Percentiles rank a stretch among this genome's conserved stretches.
phyloP scores from a whole-genome alignment of 306 rosid genomes.

The Corylus avellana region DNA sequence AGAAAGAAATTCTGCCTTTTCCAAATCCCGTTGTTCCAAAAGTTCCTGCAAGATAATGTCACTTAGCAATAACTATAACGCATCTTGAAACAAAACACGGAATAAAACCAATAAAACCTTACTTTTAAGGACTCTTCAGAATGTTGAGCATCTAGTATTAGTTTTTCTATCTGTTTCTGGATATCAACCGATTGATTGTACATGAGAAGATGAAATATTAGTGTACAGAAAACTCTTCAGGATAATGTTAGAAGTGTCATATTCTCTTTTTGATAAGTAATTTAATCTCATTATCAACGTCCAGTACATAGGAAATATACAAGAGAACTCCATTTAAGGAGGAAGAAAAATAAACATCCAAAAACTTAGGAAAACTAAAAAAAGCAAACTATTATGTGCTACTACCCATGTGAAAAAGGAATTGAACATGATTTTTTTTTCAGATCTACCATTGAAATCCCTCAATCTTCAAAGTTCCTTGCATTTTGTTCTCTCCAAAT shows the following conservation, averaged over 20 bases:
- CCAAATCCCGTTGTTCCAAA: conserved; percentile 52
- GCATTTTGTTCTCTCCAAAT: too few species aligned
- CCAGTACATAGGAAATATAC: too few species aligned
- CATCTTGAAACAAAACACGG: conserved; percentile 16
- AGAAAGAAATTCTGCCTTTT: conserved; percentile 60
- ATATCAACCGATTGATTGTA: conserved; percentile 57
- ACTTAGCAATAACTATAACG: conserved; percentile 10
- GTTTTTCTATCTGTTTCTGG: conserved; percentile 60
- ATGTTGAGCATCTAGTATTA: conserved; percentile 50
- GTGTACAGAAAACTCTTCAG: conserved; percentile 24
- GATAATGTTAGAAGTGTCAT: conserved; percentile 13
- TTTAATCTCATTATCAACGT: too few species aligned
- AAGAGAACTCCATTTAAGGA: too few species aligned
- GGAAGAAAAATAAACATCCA: too few species aligned
- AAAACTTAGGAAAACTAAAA: too few species aligned
- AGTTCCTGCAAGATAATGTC: conserved; percentile 51
- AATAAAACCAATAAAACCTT: conserved; percentile 30
- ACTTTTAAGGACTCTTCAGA: conserved; percentile 54
- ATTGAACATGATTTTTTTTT: too few species aligned
- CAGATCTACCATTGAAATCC: too few species aligned
- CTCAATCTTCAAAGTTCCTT: too few species aligned
- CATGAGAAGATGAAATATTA: conserved; percentile 55
- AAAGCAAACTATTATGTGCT: too few species aligned
- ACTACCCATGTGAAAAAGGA: too few species aligned
- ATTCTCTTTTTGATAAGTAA: not conserved